Base-by-base conservation (phyloP, 106 monocot genomes). In the Amphibolis antarctica region DNA sequence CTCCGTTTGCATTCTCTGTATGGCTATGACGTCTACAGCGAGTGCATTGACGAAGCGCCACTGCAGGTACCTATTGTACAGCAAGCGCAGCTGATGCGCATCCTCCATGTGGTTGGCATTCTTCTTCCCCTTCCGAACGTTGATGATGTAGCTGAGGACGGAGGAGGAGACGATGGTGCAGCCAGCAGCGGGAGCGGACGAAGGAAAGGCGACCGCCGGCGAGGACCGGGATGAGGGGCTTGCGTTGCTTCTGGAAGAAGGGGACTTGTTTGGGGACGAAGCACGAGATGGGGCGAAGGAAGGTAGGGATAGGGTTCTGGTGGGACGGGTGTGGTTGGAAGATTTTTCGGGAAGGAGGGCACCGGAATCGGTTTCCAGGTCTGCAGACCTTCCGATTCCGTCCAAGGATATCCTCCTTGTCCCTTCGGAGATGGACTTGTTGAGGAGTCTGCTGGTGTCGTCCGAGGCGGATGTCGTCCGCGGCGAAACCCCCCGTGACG, bases 11-110 rank as follows among this genome's bases (percentile, higher is more conserved):
- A 81, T 72, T 63, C 72, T 86, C 65, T 98, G 87, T 44, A 63
- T 62, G 19, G 56, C 54, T 47, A 72, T 67, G 24, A 73, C 63
- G 49, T 69, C 75, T 54, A 81, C 80, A 44, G 77, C 78, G 63
- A 53, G 70, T 19, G 89, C 86, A 80, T 89, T 94, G 15, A 84
- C 66, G 46, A 86, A 84, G 42, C 73, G 81, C 94, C 94, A 94
- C 54, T 89, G 94, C 72, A 86, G 67, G 46, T 62, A 63, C 66
- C 79, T 79, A 64, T 74, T 86, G 47, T 94, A 55, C 47, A 83
- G 67, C 42, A 94, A 26, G n/a, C 81, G 68, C 63, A 94, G 59
- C 45, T 89, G 81, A 74, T 89, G 89, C 27, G 59, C 80, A 78
- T 86, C 83, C 58, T 89, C 86, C 17, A 77, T 66, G 17, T 82